Evolutionary conservation across 2,329 filamentous ascomycete genomes (phyloP).

Genomic region (Xylariaceae sp.): DNA sequence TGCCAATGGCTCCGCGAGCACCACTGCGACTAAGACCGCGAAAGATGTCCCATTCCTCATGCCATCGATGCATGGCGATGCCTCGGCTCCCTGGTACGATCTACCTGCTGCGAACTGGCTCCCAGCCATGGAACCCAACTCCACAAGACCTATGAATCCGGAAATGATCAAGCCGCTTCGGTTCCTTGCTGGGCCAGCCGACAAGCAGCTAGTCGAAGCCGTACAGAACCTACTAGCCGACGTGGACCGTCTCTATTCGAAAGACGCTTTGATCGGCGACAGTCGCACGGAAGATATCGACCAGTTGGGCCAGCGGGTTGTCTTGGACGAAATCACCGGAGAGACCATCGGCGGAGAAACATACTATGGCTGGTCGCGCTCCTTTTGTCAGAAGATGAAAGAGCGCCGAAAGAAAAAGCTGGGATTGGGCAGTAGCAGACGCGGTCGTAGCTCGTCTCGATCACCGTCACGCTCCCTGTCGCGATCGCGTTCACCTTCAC

Average conservation of each 20-base stretch:
- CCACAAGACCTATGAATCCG: slow-evolving; percentile 66
- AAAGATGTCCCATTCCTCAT: slow-evolving; percentile 63
- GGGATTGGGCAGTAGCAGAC: slow-evolving; percentile 19
- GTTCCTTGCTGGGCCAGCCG: slow-evolving; percentile 61
- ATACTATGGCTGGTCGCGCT: slow-evolving; percentile 82
- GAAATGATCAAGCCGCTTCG: slow-evolving; percentile 66
- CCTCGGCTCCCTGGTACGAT: slow-evolving; percentile 69
- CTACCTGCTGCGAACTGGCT: slow-evolving; percentile 77
- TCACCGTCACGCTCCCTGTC: slow-evolving; percentile 36
- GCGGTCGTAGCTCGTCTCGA: slow-evolving; percentile 30
- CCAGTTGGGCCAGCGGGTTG: slow-evolving; percentile 64
- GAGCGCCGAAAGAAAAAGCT: slow-evolving; percentile 38
- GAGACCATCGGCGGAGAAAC: slow-evolving; percentile 62
- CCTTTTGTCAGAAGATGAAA: slow-evolving; percentile 79
- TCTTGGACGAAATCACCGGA: slow-evolving; percentile 60
- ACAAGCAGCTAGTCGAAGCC: slow-evolving; percentile 58
- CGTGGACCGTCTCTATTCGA: slow-evolving; percentile 62
- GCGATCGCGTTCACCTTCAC: slow-evolving; percentile 24
- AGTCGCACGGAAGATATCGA: slow-evolving; percentile 59
- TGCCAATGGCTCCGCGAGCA: slow-evolving; percentile 21
- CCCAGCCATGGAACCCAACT: slow-evolving; percentile 71
- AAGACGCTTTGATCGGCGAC: slow-evolving; percentile 41
- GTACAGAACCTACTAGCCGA: slow-evolving; percentile 67
- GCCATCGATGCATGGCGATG: slow-evolving; percentile 72
- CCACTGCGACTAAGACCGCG: slow-evolving; percentile 33